A percentile compares a stretch with the other conserved stretches of the same genome.
Evolutionary conservation across 2,329 filamentous ascomycete species (phyloP).

Genomic region (Trichoderma aggressivum): DNA sequence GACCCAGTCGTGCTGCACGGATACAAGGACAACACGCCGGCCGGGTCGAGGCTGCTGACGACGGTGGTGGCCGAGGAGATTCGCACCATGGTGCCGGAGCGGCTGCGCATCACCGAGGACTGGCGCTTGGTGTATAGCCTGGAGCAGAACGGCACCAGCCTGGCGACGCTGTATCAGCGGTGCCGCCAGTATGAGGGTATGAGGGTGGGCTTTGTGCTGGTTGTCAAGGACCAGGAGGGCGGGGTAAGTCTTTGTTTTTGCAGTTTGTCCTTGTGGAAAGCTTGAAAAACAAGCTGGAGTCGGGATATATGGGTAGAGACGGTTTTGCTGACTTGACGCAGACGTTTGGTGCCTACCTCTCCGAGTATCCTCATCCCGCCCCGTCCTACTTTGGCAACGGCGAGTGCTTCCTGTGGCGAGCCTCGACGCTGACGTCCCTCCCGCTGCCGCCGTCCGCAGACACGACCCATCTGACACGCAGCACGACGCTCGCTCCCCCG

Average conservation of each 20-base stretch:
- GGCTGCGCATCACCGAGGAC: slow-evolving; percentile 80
- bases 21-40: slow-evolving; percentile 58
- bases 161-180: slow-evolving; percentile 81
- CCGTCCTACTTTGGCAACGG: slow-evolving; percentile 92
- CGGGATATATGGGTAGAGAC: not conserved
- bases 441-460: slow-evolving; percentile 51
- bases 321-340: slow-evolving; percentile 28
- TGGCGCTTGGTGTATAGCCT: slow-evolving; percentile 88
- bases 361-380: slow-evolving; percentile 76
- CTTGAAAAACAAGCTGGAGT: not conserved
- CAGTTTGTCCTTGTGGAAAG: not conserved
- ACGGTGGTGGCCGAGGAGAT: slow-evolving; percentile 85
- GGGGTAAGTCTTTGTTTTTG: slow-evolving; percentile 53
- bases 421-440: slow-evolving; percentile 55
- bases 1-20: slow-evolving; percentile 72
- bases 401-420: slow-evolving; percentile 76
- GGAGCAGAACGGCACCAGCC: slow-evolving; percentile 84
- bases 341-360: slow-evolving; percentile 92
- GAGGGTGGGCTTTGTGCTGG: slow-evolving; percentile 84
- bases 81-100: slow-evolving; percentile 78
- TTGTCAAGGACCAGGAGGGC: slow-evolving; percentile 73
- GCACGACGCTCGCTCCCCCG: slow-evolving; percentile 35
- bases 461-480: slow-evolving; percentile 46
- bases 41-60: slow-evolving; percentile 64
- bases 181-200: slow-evolving; percentile 64